Base-by-base conservation (phyloP, 352 stramenopile genomes). In the Phytopythium ostracodes region DNA sequence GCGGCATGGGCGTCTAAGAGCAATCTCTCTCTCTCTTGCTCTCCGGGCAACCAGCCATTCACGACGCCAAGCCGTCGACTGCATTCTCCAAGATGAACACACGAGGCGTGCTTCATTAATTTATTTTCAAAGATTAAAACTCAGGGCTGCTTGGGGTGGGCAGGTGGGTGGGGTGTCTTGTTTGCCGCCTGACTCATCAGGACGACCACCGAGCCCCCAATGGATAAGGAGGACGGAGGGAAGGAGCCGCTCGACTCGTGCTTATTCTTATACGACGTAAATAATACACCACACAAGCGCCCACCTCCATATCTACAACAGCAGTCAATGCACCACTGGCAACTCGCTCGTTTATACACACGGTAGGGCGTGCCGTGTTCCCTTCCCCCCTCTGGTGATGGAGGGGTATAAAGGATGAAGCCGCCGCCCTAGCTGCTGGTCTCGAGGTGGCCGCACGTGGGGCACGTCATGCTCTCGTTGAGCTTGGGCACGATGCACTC, bases 401-500 rank as follows among this genome's bases (percentile, higher is more conserved):
- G n/a, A n/a, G n/a, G n/a, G n/a, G n/a, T n/a, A n/a, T n/a, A n/a
- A n/a, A n/a, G n/a, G n/a, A n/a, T n/a, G n/a, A n/a, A n/a, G n/a
- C n/a, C n/a, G n/a, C n/a, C n/a, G n/a, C n/a, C n/a, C 18, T 47
- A 49, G 42, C 31, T 20, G 52, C 52, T 58, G 18, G 74, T 33
- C 63, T 82, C 74, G 25, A 73, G 59, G 55, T 76, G 76, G 40
- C 75, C 76, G 62, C 84, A 92, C 12, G 78, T 89, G 7, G 82
- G 84, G 60, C 84, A 94, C 1, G 61, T 59, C 56, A 92, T 68
- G 38, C 68, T 80, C 68, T 88, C 75, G 62, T 94, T 94, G 15
- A 94, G 76, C 56, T 77, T 83, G 11, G 77, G 79, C 18, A 94
- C 77, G 71, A 91, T 91, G 65, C 84, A 94, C 62, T 94, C 84